Evolutionary conservation across 768 basidiomycete genomes (phyloP).

Genomic region (Trametes villosa): DNA sequence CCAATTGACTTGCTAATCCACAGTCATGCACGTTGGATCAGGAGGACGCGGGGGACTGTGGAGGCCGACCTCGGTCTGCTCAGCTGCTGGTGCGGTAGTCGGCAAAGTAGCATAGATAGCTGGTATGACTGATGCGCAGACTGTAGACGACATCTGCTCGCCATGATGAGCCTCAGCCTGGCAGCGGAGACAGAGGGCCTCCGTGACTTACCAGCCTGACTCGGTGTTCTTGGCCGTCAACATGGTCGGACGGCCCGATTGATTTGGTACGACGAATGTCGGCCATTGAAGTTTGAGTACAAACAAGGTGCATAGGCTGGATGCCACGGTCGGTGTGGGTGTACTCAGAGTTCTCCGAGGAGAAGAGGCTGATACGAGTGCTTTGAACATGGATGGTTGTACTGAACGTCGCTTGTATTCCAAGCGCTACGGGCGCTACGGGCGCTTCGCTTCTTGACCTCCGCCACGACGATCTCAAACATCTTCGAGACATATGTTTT

Average conservation of each 20-base stretch:
- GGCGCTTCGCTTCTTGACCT: background rate
- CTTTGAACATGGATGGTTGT: background rate
- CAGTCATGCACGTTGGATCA: background rate
- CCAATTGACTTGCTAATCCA: background rate
- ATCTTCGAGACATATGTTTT: background rate
- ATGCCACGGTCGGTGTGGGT: too few relatives aligned
- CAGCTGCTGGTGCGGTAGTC: too few relatives aligned
- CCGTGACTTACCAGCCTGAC: too few relatives aligned
- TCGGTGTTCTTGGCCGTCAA: too few relatives aligned
- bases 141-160: background rate
- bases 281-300: too few relatives aligned
- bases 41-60: background rate
- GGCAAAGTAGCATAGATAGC: background rate
- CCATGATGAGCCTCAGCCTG: constrained; percentile 9
- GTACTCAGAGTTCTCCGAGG: too few relatives aligned
- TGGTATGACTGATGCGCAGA: background rate
- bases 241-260: too few relatives aligned
- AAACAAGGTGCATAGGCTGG: too few relatives aligned
- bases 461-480: background rate
- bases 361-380: too few relatives aligned
- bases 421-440: background rate
- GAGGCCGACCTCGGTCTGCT: background rate
- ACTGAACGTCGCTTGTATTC: background rate
- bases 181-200: too few relatives aligned
- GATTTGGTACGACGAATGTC: too few relatives aligned